Base-by-base conservation (phyloP, 2,329 filamentous ascomycete species). In the Colletotrichum sidae region DNA sequence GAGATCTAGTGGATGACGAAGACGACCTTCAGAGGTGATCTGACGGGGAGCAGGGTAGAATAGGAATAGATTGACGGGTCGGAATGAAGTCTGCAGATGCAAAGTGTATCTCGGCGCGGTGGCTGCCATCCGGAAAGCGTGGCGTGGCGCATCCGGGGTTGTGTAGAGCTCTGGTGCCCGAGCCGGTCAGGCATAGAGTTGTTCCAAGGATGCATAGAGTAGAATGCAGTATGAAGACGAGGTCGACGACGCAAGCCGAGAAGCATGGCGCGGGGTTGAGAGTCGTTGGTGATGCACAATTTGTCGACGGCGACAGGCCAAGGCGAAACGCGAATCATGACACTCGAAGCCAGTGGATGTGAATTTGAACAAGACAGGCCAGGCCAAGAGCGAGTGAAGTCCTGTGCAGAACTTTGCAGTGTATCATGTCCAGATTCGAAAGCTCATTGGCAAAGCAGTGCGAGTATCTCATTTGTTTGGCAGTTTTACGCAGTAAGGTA, bases 61-160 rank as follows among this genome's bases (percentile, higher is more conserved):
- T 34, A 52, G 47, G 47, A 58, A 56, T 63, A n/a, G 35, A 51
- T 45, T 25, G 59, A 63, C 34, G 47, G 60, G 55, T 50, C 17
- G 53, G 25, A 34, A 25, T 38, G 52, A 66, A 52, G 53, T 58
- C 63, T 66, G 53, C 49, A 50, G 37, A 52, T 44, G 58, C 58
- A 44, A 63, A 57, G 47, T 25, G 46, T 66, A 66, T 62, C 52
- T 61, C 17, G 38, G 38, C 34, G 17, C 33, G 39, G 52, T n/a
- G 62, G 39, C 33, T 55, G 55, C 25, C 56, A 46, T 17, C 15
- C 25, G 44, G 15, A 15, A 10, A 17, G 25, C 15, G 2, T 13
- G 42, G 4, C 25, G 25, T 25, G 25, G 25, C 25, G 4, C 25
- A 5, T 25, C 25, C 25, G 25, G 25, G 25, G 25, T 25, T 25